Percentiles rank a stretch among this genome's conserved stretches.
Conservation (phyloP, 176 grass and related monocot species). For the Musa beccarii region DNA sequence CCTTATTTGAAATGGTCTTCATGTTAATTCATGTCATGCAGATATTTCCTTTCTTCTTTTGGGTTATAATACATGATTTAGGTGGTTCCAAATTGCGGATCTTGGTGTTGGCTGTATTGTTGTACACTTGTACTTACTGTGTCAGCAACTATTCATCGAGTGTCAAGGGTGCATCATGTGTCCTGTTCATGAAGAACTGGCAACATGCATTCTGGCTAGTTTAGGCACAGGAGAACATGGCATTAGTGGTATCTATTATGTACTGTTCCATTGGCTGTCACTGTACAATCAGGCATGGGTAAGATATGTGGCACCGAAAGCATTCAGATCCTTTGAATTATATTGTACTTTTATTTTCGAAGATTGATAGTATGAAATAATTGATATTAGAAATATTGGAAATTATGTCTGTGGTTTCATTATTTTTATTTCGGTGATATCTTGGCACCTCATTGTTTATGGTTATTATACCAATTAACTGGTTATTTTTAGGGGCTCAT, state of each 20-base stretch:
- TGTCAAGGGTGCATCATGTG: neutral
- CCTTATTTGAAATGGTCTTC: neutral
- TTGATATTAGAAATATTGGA: neutral
- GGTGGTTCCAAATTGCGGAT: neutral
- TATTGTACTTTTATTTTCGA: neutral
- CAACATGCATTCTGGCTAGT: neutral
- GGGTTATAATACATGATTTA: neutral
- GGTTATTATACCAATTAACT: neutral
- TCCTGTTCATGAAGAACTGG: neutral
- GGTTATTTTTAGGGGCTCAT: slow-evolving; percentile 55
- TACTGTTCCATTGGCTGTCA: neutral
- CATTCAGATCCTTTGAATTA: neutral
- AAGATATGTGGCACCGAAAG: neutral
- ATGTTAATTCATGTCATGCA: neutral
- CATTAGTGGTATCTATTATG: neutral
- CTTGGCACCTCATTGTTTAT: neutral
- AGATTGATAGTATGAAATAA: neutral
- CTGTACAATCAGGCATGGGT: neutral
- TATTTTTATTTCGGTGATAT: neutral
- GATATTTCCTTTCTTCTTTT: neutral
- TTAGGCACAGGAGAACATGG: neutral
- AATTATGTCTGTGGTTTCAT: neutral
- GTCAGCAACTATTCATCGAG: neutral
- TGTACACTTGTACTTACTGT: no score
- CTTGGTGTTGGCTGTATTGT: neutral